Conservation (phyloP, 805 yeast species). For the Cyberlindnera veronae region DNA sequence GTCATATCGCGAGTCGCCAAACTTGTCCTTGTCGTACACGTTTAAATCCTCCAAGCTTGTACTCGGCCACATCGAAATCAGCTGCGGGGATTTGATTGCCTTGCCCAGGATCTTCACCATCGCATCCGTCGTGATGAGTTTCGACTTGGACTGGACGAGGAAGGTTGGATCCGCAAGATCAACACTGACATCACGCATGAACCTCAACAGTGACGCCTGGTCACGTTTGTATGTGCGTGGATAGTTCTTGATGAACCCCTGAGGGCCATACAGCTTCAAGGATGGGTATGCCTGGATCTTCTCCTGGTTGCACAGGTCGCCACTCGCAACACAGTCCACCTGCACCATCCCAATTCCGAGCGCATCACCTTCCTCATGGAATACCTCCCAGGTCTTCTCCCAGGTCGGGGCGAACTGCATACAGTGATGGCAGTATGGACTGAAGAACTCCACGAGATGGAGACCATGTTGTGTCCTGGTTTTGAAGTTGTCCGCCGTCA, state of each 20-base stretch:
- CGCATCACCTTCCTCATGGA: constrained; percentile 41
- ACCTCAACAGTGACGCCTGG: constrained; percentile 46
- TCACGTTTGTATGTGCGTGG: constrained; percentile 47
- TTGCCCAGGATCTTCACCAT: constrained; percentile 44
- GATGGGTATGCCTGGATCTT: constrained; percentile 65
- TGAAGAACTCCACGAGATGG: constrained; percentile 81
- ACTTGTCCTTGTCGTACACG: constrained; percentile 30
- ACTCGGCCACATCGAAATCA: constrained; percentile 68
- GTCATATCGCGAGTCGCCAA: constrained; percentile 42
- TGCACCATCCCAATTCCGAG: constrained; percentile 58
- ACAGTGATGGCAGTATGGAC: constrained; percentile 90
- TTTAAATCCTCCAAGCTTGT: constrained; percentile 37
- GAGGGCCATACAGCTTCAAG: constrained; percentile 65
- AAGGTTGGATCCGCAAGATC: constrained; percentile 39
- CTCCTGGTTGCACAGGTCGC: constrained; percentile 78
- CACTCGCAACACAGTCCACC: constrained; percentile 82
- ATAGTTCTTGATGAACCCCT: constrained; percentile 42
- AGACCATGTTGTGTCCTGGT: constrained; percentile 45
- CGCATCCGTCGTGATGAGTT: constrained; percentile 36
- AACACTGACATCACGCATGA: constrained; percentile 50
- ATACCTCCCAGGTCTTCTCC: constrained; percentile 58
- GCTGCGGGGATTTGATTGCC: constrained; percentile 42
- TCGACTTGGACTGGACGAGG: constrained; percentile 41
- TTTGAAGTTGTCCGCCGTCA: constrained; percentile 51
- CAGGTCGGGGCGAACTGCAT: constrained; percentile 75